Evolutionary conservation across 2,329 filamentous ascomycete species (phyloP), one percentile per base, ranked within the genome.

Genomic region (Curvularia sp.): DNA sequence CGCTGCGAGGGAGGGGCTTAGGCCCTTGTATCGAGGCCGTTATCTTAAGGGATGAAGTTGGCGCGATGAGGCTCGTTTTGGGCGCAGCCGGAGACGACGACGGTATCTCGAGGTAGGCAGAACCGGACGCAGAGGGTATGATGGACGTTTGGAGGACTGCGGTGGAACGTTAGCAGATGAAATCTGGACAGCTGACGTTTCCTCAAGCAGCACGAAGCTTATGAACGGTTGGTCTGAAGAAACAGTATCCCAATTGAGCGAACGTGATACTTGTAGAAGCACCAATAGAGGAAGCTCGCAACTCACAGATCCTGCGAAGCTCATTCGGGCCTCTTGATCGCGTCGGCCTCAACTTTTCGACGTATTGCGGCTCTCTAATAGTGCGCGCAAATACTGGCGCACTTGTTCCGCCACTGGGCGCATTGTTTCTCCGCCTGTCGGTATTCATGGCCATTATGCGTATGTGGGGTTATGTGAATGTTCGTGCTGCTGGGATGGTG

Each of bases 11-110:
- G 41, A 99, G 84, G 23, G 95, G 93, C 66, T 93, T 88, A 3
- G 95, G 95, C 1, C 95, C 95, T 79, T 98, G 94, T 53, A 98
- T 92, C 10, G 92, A 93, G 77, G 93, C 97, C 62, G 89, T 91
- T 60, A 99, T 87, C 78, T 99, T 99, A 73, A 98, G 85, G 50
- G 91, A 91, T 36, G 88, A 86, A 6, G 83, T 80, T 12, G 80
- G 77, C 8, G 82, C 79, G 18, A 83, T 87, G 45, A 86, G 80
- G 54, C 79, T 82, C 60, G 80, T 65, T 15, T 45, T 61, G 5
- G 60, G 25, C 12, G 66, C 36, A 53, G 74, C 69, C 60, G 77
- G 76, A 12, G 83, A 80, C 8, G 84, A 80, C 8, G 84, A 81
- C 21, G 82, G 79, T 30, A 83, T 79, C 74, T 87, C 92, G 53